phyloP scores from a whole-genome alignment of 2,329 filamentous ascomycete species.

The Eutypella sp. region DNA sequence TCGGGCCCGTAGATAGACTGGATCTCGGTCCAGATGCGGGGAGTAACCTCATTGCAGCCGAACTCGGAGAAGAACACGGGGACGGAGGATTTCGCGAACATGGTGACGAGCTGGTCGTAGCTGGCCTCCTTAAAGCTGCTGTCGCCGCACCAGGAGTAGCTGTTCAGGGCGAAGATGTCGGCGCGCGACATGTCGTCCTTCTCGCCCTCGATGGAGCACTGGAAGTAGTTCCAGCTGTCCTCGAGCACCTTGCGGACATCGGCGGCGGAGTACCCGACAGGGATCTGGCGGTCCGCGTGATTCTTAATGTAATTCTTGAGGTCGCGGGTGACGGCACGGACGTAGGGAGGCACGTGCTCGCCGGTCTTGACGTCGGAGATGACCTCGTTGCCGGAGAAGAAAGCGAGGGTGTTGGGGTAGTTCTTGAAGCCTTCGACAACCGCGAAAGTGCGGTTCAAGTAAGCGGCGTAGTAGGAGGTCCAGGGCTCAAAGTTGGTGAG shows the following conservation, averaged over 20 bases:
- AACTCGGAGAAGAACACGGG: constrained; percentile 81
- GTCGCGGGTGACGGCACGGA: constrained; percentile 71
- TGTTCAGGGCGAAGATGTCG: constrained; percentile 76
- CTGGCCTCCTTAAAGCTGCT: constrained; percentile 58
- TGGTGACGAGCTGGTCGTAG: constrained; percentile 58
- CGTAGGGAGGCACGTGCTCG: constrained; percentile 60
- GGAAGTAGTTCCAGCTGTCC: constrained; percentile 72
- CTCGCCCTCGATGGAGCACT: constrained; percentile 55
- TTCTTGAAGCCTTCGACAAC: constrained; percentile 62
- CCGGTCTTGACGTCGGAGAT: constrained; percentile 62
- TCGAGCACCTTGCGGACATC: constrained; percentile 69
- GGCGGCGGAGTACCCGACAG: constrained; percentile 76
- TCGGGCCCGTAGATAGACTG: constrained; percentile 63
- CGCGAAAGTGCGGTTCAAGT: constrained; percentile 62
- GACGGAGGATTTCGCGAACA: constrained; percentile 61
- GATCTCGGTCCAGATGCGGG: constrained; percentile 73
- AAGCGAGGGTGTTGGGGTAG: constrained; percentile 64
- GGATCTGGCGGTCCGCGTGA: constrained; percentile 62
- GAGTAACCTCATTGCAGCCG: constrained; percentile 69
- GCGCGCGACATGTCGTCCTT: constrained; percentile 56
- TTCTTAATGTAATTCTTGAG: constrained; percentile 77
- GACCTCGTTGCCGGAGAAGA: constrained; percentile 77
- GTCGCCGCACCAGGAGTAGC: constrained; percentile 67
- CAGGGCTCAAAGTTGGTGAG: constrained; percentile 51
- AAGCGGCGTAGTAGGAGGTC: constrained; percentile 54